A percentile compares a stretch with the other conserved stretches of the same genome.
phyloP scores from a whole-genome alignment of 345 rosid genomes.

The Eutrema heterophyllum region DNA sequence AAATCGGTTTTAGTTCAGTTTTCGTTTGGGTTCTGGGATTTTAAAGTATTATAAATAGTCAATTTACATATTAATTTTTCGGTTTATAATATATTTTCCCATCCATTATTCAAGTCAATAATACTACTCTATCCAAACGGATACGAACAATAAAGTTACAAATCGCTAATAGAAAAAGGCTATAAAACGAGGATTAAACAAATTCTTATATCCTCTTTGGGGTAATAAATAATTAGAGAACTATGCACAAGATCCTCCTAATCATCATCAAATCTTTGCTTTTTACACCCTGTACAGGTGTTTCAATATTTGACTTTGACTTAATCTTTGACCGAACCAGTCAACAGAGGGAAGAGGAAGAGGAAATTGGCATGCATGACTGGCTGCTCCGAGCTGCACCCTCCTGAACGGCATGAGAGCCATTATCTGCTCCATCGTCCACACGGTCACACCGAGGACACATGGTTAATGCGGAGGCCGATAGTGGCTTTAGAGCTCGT shows the following conservation, averaged over 20 bases:
- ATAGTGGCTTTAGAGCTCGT: constrained; percentile 33
- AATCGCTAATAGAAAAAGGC: constrained; percentile 1
- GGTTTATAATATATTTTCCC: too few species aligned
- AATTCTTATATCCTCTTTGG: neutral
- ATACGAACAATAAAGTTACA: neutral
- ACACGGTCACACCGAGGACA: constrained; percentile 34
- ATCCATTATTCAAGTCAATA: neutral
- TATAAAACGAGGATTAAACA: neutral
- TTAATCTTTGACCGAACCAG: constrained; percentile 5
- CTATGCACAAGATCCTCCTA: constrained; percentile 30
- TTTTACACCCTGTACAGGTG: constrained; percentile 16
- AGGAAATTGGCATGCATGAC: constrained; percentile 25
- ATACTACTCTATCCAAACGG: neutral
- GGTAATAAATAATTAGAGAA: constrained; percentile 17
- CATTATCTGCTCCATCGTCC: constrained; percentile 17
- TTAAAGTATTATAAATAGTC: too few species aligned
- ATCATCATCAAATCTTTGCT: constrained; percentile 33
- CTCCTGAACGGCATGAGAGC: constrained; percentile 20
- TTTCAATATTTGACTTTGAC: constrained; percentile 32
- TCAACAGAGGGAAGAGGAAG: constrained; percentile 29
- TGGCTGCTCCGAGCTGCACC: constrained; percentile 14
- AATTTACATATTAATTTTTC: too few species aligned
- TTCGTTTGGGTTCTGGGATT: too few species aligned
- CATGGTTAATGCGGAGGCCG: constrained; percentile 26
- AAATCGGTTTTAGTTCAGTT: too few species aligned